phyloP scores from a whole-genome alignment of 331 rosid genomes.

The Stylosanthes scabra region DNA sequence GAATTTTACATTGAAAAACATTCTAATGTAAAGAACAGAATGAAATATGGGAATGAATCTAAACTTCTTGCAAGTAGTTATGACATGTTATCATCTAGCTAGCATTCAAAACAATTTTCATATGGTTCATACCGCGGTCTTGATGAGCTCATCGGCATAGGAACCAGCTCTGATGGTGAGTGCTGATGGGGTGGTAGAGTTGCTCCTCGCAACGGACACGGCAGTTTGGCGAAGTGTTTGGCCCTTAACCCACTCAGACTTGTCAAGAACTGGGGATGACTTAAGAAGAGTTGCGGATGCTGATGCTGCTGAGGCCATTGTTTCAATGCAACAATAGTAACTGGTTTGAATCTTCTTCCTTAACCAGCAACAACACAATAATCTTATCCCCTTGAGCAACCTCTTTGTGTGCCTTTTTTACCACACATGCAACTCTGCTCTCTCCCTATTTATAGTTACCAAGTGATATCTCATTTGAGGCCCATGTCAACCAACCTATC shows the following conservation, averaged over 20 bases:
- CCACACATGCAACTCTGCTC: slow-evolving; percentile 60
- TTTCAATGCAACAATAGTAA: background rate
- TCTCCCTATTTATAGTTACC: slow-evolving; percentile 62
- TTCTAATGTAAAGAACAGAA: background rate
- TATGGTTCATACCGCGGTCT: slow-evolving; percentile 68
- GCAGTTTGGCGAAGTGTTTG: slow-evolving; percentile 74
- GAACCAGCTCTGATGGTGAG: slow-evolving; percentile 74
- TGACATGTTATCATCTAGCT: background rate
- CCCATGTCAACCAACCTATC: slow-evolving; percentile 49
- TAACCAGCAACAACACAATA: background rate
- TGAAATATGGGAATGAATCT: background rate
- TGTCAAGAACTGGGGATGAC: slow-evolving; percentile 74
- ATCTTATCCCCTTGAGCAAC: slow-evolving; percentile 73
- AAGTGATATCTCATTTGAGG: slow-evolving; percentile 73
- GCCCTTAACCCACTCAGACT: slow-evolving; percentile 87
- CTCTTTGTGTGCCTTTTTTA: slow-evolving; percentile 45
- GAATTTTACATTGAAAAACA: no score
- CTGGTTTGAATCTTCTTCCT: background rate
- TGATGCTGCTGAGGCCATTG: slow-evolving; percentile 81
- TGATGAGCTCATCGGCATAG: slow-evolving; percentile 81
- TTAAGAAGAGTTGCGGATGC: slow-evolving; percentile 63
- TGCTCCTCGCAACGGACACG: slow-evolving; percentile 55
- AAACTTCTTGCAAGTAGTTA: background rate
- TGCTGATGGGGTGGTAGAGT: slow-evolving; percentile 47
- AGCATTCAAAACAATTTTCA: background rate